Base-by-base conservation (phyloP, 306 rosid species). In the Vigna nakashimae region DNA sequence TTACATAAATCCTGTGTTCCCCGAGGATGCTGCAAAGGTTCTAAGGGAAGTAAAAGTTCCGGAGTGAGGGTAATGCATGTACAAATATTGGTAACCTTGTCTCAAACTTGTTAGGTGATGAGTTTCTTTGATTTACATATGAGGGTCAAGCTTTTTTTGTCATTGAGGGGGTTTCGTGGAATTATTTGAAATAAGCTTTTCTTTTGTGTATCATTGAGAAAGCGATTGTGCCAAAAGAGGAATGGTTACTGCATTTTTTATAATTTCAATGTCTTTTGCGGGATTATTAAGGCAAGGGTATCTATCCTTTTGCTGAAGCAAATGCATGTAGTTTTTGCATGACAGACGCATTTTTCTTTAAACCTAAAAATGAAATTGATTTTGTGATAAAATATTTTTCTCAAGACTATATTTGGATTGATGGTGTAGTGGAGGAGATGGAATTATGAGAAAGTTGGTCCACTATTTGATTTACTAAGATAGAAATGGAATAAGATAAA, bases 1-100 rank as follows among this genome's bases (percentile, higher is more conserved):
- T 70, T 83, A 87, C 86, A 91, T 93, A 46, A 93, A 93, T 79
- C 93, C 95, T 7, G 91, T 93, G 51, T 83, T 93, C 70, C 98
- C 95, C 0, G 98, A 91, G 84, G 98, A 91, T 81, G 97, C 97
- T 48, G 98, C 98, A 51, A 81, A 83, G 87, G 80, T 89, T 84
- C 76, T 93, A 74, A 88, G 95, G 83, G 95, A 89, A 82, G 92
- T 93, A 48, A 59, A 79, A 65, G 80, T 83, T 74, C 82, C 82
- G 10, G 78, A 74, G 45, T 80, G 77, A 63, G 79, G 56, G 48
- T 75, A 57, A 40, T 65, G 45, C 55, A 5, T 42, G 60, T 26
- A 65, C 32, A 65, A 70, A 65, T 36, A 62, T 34, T 12, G 66
- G 34, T 73, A 45, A 43, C 22, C 57, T 38, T 42, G 30, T 36